These are phyloP conservation scores for Termitomyces sp. DNA, from an alignment of 768 basidiomycete species.

Conservation along the genomic window DNA sequence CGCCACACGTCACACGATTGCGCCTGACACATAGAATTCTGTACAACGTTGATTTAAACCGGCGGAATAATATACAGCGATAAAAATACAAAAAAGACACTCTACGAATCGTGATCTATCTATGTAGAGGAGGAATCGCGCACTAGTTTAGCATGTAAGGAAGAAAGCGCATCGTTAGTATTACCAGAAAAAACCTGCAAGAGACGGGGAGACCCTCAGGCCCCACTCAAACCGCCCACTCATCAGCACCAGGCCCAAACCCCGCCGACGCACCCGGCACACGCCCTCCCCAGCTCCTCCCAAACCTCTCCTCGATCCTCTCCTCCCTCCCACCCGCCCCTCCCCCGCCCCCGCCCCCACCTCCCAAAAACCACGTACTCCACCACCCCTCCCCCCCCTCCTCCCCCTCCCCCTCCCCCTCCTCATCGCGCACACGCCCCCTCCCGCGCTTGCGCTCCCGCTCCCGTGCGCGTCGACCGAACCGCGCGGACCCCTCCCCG, in stretches of 20 bases:
- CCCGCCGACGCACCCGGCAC: conserved; percentile 20
- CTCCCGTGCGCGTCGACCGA: conserved; percentile 29
- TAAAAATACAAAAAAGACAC: too few relatives aligned
- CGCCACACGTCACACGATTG: too few relatives aligned
- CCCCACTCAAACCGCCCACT: conserved; percentile 46
- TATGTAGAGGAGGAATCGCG: too few relatives aligned
- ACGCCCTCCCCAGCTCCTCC: conserved; percentile 41
- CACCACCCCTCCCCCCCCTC: conserved; percentile 21
- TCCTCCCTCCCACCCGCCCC: conserved; percentile 16
- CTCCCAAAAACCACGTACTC: conserved; percentile 3
- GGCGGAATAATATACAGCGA: too few relatives aligned
- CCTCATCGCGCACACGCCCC: background rate
- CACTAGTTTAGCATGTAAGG: too few relatives aligned
- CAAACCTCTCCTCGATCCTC: conserved; percentile 45
- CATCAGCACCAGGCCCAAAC: conserved; percentile 37
- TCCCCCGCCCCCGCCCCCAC: conserved; percentile 12
- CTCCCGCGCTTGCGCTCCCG: conserved; percentile 17
- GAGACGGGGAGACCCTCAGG: too few relatives aligned
- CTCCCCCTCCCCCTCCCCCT: conserved; percentile 13
- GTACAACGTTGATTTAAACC: too few relatives aligned
- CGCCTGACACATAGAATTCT: too few relatives aligned
- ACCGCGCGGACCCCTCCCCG: conserved; percentile 28
- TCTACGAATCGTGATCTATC: too few relatives aligned
- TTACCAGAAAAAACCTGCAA: too few relatives aligned
- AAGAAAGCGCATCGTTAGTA: too few relatives aligned